phyloP scores from a whole-genome alignment of 2,329 filamentous ascomycete species.

The Tolypocladium inflatum region DNA sequence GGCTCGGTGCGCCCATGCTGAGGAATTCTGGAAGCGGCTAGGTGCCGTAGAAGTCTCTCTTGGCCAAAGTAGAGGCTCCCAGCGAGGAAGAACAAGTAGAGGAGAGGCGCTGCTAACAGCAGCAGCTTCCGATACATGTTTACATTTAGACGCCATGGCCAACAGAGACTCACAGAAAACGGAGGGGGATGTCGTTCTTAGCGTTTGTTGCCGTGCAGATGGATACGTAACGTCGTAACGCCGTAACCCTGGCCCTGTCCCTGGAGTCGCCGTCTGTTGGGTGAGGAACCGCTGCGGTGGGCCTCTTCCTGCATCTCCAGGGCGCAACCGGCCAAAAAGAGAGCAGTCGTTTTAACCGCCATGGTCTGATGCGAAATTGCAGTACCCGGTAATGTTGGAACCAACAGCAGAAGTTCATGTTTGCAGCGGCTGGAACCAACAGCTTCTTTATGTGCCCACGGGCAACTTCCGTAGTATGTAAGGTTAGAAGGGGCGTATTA shows the following conservation, averaged over 20 bases:
- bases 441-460: no score
- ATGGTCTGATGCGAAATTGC: no score
- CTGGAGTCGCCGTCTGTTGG: neutral
- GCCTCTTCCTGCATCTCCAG: no score
- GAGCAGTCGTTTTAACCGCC: no score
- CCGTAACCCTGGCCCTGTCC: no score
- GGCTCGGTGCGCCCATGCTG: neutral
- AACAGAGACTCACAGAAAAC: neutral
- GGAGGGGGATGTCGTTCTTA: neutral
- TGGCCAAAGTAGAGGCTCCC: constrained; percentile 4
- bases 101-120: constrained; percentile 1
- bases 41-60: neutral
- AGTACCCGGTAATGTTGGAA: no score
- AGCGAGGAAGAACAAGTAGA: constrained; percentile 2
- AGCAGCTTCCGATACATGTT: neutral
- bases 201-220: neutral
- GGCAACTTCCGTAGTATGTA: no score
- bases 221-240: no score
- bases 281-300: neutral
- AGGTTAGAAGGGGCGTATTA: no score
- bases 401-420: no score
- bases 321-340: no score
- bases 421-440: no score
- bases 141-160: neutral
- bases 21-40: neutral